phyloP scores from a whole-genome alignment of 306 rosid genomes.

The Citrullus amarus region DNA sequence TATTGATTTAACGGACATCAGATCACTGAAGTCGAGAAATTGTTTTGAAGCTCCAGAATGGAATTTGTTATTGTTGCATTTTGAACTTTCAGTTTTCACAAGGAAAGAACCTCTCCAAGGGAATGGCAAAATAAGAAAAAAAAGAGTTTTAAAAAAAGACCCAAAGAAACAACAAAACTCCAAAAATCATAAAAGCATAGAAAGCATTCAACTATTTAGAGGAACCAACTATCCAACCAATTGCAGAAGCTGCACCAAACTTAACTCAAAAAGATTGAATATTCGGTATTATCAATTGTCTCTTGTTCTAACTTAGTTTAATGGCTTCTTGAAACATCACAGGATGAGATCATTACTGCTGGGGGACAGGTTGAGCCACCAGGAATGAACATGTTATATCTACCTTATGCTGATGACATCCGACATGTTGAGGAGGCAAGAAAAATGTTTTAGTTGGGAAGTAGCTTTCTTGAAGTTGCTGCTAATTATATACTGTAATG shows the following conservation, averaged over 20 bases:
- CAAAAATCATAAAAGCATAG: no score
- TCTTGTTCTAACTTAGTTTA: background rate
- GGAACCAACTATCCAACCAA: no score
- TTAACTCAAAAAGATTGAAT: no score
- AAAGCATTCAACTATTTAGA: no score
- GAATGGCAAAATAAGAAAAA: no score
- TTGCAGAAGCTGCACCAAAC: no score
- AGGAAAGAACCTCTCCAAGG: no score
- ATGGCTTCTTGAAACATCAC: conserved; percentile 5
- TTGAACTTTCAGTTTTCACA: background rate
- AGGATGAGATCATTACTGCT: conserved; percentile 64
- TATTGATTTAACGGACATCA: background rate
- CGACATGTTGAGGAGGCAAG: conserved; percentile 85
- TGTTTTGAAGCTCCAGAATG: background rate
- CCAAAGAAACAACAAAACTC: no score
- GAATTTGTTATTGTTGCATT: background rate
- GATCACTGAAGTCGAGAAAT: background rate
- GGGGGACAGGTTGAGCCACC: conserved; percentile 93
- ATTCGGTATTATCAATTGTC: background rate
- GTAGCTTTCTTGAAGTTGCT: conserved; percentile 12
- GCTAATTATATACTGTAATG: conserved; percentile 6
- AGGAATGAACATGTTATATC: conserved; percentile 90
- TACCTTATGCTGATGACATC: conserved; percentile 88
- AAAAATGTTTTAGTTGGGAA: conserved; percentile 1
- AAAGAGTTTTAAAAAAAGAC: no score